A percentile compares a stretch with the other conserved stretches of the same genome.
Conservation (phyloP, 768 basidiomycete genomes). For the Cystobasidium ongulense region DNA sequence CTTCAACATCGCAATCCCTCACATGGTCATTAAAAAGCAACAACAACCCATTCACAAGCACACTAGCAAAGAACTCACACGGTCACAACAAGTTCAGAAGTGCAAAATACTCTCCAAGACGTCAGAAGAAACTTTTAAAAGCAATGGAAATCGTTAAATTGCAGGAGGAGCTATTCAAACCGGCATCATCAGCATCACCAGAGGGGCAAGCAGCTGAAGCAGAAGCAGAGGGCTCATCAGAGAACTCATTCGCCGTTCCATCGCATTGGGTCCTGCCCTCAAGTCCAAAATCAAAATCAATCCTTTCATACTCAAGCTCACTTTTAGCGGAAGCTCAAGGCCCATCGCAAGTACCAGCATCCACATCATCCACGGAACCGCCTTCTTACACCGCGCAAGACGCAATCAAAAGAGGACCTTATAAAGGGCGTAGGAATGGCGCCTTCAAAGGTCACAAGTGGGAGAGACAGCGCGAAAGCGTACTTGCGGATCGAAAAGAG, state of each 20-base stretch:
- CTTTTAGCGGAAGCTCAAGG: background rate
- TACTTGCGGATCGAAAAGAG: background rate
- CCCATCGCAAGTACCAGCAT: background rate
- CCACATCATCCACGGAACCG: background rate
- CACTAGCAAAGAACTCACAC: background rate
- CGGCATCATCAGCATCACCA: background rate
- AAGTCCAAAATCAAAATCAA: background rate
- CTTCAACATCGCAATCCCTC: background rate
- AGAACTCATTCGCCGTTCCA: background rate
- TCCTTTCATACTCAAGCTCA: background rate
- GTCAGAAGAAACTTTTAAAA: background rate
- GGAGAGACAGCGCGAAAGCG: conserved; percentile 3
- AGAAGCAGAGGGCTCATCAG: background rate
- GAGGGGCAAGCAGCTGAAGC: background rate
- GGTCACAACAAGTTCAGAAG: background rate
- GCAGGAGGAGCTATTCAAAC: background rate
- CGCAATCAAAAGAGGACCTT: conserved; percentile 10
- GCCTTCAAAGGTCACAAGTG: conserved; percentile 17
- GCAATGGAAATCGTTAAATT: conserved; percentile 10
- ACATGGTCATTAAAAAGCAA: background rate
- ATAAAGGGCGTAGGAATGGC: conserved; percentile 2
- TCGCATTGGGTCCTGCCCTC: background rate
- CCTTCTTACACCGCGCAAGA: background rate
- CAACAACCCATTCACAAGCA: background rate
- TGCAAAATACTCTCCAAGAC: background rate